These are phyloP conservation scores for Tulasnella sp. DNA, from an alignment of 768 basidiomycete genomes.

Conservation along the genomic window DNA sequence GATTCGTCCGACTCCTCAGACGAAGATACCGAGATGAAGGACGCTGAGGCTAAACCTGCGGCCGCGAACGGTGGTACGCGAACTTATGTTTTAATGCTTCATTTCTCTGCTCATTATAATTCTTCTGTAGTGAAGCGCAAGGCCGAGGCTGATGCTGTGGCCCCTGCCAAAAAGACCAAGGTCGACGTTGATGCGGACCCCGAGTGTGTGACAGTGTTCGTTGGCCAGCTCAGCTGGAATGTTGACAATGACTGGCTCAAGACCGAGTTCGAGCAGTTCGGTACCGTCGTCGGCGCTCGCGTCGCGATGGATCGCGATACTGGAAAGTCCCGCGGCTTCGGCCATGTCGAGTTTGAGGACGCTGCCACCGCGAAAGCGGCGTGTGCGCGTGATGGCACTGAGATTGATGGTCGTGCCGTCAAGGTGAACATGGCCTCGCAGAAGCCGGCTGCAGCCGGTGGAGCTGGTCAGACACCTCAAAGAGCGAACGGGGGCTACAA, in stretches of 20 bases:
- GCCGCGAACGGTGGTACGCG: constrained; percentile 23
- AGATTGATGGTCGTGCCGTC: constrained; percentile 85
- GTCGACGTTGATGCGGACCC: constrained; percentile 36
- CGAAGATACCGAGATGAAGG: constrained; percentile 19
- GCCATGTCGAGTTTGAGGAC: constrained; percentile 67
- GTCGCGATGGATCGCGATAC: constrained; percentile 63
- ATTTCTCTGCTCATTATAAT: background rate
- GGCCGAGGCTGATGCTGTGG: constrained; percentile 49
- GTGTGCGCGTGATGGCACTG: constrained; percentile 58
- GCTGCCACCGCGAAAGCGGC: constrained; percentile 69
- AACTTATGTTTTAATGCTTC: background rate
- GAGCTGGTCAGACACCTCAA: constrained; percentile 41
- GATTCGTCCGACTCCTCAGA: constrained; percentile 6
- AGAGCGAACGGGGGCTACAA: constrained; percentile 68
- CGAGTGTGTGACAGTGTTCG: constrained; percentile 66
- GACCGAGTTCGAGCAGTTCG: constrained; percentile 78
- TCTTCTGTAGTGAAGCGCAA: constrained; percentile 58
- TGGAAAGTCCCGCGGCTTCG: constrained; percentile 76
- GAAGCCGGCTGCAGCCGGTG: constrained; percentile 20
- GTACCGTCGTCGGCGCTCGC: constrained; percentile 71
- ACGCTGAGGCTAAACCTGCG: background rate
- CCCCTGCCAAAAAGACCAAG: constrained; percentile 74
- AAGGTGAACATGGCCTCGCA: constrained; percentile 74
- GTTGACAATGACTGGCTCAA: constrained; percentile 93
- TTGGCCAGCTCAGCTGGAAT: constrained; percentile 90